Base-by-base conservation (phyloP, 495 filamentous ascomycete genomes). In the Clohesyomyces aquaticus region DNA sequence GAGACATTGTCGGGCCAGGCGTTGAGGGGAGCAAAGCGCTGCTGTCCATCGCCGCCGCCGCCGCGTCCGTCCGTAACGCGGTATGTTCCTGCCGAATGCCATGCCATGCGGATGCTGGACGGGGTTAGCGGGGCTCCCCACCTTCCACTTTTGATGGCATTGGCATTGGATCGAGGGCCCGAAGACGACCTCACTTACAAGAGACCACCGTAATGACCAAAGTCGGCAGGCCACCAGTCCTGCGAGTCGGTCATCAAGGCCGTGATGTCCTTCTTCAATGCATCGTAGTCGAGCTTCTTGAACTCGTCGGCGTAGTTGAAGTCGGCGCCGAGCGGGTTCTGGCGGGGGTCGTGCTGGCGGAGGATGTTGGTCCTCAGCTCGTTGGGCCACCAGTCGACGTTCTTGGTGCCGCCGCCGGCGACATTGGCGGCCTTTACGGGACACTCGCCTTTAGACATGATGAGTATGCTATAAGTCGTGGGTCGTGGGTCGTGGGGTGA, bases 1-100 rank as follows among this genome's bases (percentile, higher is more conserved):
- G 79, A 84, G 63, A 85, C 86, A 65, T 90, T 90, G 77, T 90
- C 87, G 59, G 87, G 87, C 87, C 87, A 90, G 78, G 83, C 87
- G 85, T 90, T 90, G 69, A 90, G 82, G 11, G 87, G 87, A 16
- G 87, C 87, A 65, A 90, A 89, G 29, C 87, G 84, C 76, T 90
- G 87, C 76, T 89, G 86, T 25, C 85, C 87, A 68, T 83, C 76
- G 43, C 87, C 87, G 68, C 85, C 87, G 65, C 87, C 87, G 55
- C 87, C 87, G 63, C 87, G 86, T 51, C 87, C 87, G 68, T 90
- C 87, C 42, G 79, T 80, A 72, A 87, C 82, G 63, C 87, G 85
- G 76, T 90, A 90, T 49, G 87, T 90, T 49, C 87, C 87, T 25
- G 87, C 82, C 67, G 84, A 85, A 79, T 90, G 87, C 87, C 87